Conservation (phyloP, 140 eudicot species). For the Anethum foeniculum region DNA sequence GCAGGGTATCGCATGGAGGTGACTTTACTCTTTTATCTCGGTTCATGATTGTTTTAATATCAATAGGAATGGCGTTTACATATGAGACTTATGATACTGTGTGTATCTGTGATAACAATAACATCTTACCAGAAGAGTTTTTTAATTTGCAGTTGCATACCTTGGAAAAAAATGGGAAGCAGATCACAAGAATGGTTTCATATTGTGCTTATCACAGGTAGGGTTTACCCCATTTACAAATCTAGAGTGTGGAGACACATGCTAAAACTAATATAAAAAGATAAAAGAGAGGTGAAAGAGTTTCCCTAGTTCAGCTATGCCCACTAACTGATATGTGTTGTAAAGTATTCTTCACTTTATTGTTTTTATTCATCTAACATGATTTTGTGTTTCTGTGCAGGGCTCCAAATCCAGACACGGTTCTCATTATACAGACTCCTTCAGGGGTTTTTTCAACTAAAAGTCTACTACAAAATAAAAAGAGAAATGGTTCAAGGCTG, state of each 20-base stretch:
- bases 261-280: background rate
- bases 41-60: background rate
- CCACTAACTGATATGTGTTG: background rate
- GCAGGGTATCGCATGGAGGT: constrained; percentile 99
- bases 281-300: background rate
- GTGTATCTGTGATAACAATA: background rate
- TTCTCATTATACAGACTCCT: constrained; percentile 80
- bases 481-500: constrained; percentile 64
- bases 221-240: background rate
- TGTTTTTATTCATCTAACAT: constrained; percentile 4
- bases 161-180: constrained; percentile 85
- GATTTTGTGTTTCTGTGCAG: constrained; percentile 29
- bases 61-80: background rate
- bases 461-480: constrained; percentile 46
- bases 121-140: background rate
- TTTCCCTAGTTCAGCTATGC: background rate
- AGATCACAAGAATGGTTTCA: constrained; percentile 83
- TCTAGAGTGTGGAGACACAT: background rate
- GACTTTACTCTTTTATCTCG: constrained; percentile 9
- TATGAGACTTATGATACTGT: background rate
- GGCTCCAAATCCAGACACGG: constrained; percentile 96
- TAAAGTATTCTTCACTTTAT: background rate
- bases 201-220: constrained; percentile 97
- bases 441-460: constrained; percentile 71
- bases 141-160: constrained; percentile 58